Evolutionary conservation across 2,329 filamentous ascomycete genomes (phyloP).

Genomic region (Xylariaceae sp.): DNA sequence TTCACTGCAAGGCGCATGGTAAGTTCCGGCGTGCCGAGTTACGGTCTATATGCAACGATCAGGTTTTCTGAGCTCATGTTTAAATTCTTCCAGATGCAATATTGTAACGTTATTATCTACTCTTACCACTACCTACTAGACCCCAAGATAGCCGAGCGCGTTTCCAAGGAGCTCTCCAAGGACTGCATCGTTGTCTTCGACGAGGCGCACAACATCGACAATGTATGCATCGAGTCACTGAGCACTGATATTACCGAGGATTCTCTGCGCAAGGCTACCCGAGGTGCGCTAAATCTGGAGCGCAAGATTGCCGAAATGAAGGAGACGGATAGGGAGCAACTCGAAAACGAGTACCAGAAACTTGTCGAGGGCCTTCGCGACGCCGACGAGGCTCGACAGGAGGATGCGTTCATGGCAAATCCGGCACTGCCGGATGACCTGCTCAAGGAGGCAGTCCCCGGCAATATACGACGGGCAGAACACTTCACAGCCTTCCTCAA

Average conservation of each 20-base stretch:
- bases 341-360: constrained; percentile 95
- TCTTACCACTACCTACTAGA: constrained; percentile 98
- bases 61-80: constrained; percentile 19
- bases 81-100: constrained; percentile 74
- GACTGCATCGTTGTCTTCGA: constrained; percentile 99
- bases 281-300: constrained; percentile 90
- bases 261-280: constrained; percentile 85
- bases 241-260: constrained; percentile 98
- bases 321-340: constrained; percentile 89
- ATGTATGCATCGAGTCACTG: constrained; percentile 96
- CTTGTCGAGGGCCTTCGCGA: constrained; percentile 89
- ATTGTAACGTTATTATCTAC: constrained; percentile 99
- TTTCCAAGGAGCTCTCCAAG: constrained; percentile 94
- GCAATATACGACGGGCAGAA: constrained; percentile 93
- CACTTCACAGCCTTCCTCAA: constrained; percentile 96
- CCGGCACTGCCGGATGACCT: constrained; percentile 93
- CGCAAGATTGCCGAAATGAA: constrained; percentile 93
- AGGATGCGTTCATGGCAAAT: constrained; percentile 97
- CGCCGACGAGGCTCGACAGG: constrained; percentile 85
- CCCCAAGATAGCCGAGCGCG: constrained; percentile 94
- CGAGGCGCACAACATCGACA: constrained; percentile 99
- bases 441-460: constrained; percentile 92
- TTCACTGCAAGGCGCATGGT: constrained; percentile 96
- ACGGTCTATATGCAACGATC: background rate
- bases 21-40: constrained; percentile 37